Conservation (phyloP, 179 eudicot genomes). For the Silene coronaria region DNA sequence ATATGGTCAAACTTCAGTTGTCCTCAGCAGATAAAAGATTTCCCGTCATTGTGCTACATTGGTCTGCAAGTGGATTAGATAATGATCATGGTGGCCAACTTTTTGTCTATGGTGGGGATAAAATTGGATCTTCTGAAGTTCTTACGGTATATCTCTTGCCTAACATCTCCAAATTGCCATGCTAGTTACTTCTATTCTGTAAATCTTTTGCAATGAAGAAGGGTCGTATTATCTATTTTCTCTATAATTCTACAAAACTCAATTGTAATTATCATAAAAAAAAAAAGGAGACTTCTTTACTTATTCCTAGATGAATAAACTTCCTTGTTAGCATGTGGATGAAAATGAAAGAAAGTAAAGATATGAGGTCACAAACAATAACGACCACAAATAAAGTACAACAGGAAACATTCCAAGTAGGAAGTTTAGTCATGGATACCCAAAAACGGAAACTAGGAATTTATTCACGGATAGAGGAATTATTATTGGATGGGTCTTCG, state of each 20-base stretch:
- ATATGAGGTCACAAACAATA: neutral
- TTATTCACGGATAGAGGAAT: neutral
- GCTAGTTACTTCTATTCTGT: neutral
- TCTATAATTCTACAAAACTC: neutral
- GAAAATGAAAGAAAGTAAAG: neutral
- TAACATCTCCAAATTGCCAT: constrained; percentile 6
- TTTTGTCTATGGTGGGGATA: constrained; percentile 91
- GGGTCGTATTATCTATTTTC: neutral
- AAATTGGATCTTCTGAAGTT: constrained; percentile 95
- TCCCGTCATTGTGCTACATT: constrained; percentile 84
- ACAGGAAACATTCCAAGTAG: neutral
- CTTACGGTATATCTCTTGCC: constrained; percentile 56
- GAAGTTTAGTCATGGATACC: neutral
- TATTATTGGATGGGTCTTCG: neutral
- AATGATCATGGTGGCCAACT: constrained; percentile 56
- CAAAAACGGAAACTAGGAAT: neutral
- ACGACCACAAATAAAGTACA: neutral
- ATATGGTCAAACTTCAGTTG: constrained; percentile 64
- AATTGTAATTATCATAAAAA: neutral
- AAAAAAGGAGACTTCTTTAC: neutral
- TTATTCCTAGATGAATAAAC: neutral
- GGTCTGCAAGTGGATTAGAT: constrained; percentile 49
- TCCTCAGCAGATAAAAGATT: constrained; percentile 70
- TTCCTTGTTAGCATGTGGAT: neutral
- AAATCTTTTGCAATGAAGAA: neutral